These are phyloP conservation scores for Aspergillus awamori DNA, from an alignment of 2,329 filamentous ascomycete species.

Conservation along the genomic window DNA sequence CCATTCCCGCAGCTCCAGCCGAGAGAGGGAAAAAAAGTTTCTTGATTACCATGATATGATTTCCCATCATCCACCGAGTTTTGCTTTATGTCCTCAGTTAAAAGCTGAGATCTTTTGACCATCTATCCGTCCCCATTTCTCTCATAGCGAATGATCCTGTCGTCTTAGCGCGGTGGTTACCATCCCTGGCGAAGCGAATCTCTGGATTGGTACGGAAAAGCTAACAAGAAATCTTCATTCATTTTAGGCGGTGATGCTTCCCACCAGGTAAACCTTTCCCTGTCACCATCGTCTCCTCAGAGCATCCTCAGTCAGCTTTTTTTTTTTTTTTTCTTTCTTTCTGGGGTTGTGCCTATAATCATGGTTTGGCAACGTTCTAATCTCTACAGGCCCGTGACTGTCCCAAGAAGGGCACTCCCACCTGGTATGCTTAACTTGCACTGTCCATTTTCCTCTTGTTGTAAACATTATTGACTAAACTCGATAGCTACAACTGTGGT, in stretches of 20 bases:
- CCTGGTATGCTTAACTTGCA: constrained; percentile 64
- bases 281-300: neutral
- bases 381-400: constrained; percentile 74
- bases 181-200: neutral
- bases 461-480: constrained; percentile 14
- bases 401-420: constrained; percentile 79
- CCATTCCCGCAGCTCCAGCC: neutral
- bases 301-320: neutral
- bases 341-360: neutral
- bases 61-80: neutral
- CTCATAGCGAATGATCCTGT: neutral
- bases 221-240: constrained; percentile 5
- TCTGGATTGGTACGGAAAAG: constrained; percentile 2
- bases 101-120: neutral
- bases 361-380: constrained; percentile 27
- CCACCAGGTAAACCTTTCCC: constrained; percentile 67
- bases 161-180: too few relatives aligned
- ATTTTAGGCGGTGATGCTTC: constrained; percentile 68
- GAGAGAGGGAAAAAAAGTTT: neutral
- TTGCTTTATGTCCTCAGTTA: neutral
- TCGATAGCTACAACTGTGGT: constrained; percentile 75
- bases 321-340: too few relatives aligned
- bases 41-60: neutral
- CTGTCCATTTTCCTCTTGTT: neutral
- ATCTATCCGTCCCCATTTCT: neutral